phyloP scores from a whole-genome alignment of 306 rosid species.

The Cucurbita argyrosperma region DNA sequence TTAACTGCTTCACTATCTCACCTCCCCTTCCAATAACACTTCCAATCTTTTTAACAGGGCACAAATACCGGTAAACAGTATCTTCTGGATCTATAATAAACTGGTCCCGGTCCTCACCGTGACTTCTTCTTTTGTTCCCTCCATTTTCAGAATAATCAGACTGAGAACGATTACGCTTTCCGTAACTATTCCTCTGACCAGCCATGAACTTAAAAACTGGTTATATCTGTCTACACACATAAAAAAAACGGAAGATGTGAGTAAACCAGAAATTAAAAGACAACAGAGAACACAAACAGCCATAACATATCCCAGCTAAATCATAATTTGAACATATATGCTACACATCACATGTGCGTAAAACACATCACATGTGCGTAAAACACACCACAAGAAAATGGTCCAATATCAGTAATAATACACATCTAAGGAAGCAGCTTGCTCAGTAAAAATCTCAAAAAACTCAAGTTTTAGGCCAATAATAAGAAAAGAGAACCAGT shows the following conservation, averaged over 20 bases:
- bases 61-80: constrained; percentile 72
- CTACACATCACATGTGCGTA: background rate
- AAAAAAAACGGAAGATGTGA: background rate
- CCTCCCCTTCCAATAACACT: constrained; percentile 98
- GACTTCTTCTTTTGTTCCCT: constrained; percentile 57
- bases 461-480: background rate
- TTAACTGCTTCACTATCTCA: constrained; percentile 89
- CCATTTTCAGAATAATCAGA: constrained; percentile 59
- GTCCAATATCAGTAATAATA: too few relatives aligned
- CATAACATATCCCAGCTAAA: background rate
- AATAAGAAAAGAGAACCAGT: background rate
- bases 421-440: too few relatives aligned
- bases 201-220: constrained; percentile 25
- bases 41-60: constrained; percentile 75
- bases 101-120: constrained; percentile 75
- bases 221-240: constrained; percentile 4
- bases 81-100: constrained; percentile 73
- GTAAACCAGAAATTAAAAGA: background rate
- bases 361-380: background rate
- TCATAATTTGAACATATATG: background rate
- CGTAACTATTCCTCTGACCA: constrained; percentile 60
- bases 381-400: too few relatives aligned
- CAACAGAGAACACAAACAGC: background rate
- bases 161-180: constrained; percentile 62
- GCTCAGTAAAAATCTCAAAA: background rate